Evolutionary conservation across 257 asterid genomes (phyloP), one percentile per base, ranked within the genome.

Genomic region (Craterostigma plantagineum): DNA sequence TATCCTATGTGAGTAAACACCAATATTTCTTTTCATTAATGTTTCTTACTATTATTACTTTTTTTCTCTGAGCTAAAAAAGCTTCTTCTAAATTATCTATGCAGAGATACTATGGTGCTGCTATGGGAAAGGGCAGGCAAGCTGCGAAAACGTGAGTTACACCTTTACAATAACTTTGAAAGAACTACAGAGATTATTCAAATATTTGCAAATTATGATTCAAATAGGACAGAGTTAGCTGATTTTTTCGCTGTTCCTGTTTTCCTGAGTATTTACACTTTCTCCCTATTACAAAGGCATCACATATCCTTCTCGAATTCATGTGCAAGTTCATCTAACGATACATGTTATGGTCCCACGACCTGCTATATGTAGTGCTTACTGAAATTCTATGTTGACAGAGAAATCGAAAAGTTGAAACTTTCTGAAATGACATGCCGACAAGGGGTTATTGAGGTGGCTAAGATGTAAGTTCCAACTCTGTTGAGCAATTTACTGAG

Each of bases 371-470:
- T 4, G 37, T 55, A 51, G 36, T 53, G 53, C 50, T 56, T 13
- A 55, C 41, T 14, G 16, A 18, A 52, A n/a, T 18, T 63, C 12
- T 12, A 2, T 47, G 13, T 42, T 57, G 57, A 48, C 83, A 84
- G 96, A 6, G 96, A 84, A 63, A 80, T 84, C 48, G 96, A 84
- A 51, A 84, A 84, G 48, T 58, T 84, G 66, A 84, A 80, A 73
- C 93, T 84, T 53, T 80, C 93, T 14, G 96, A 77, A 42, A 76
- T 84, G 93, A 84, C 93, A 15, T 84, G 96, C 50, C 81, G 96
- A 43, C 82, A 84, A 72, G 96, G 93, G 42, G 90, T 80, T 49
- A 62, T 74, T 63, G 96, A 84, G 71, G 90, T 84, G 49, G 96
- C 96, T 54, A 84, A 84, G 55, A 84, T 84, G 93, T 80, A 68